Evolutionary conservation across 2,329 filamentous ascomycete species (phyloP), one percentile per base, ranked within the genome.

Genomic region (Macrophomina pseudophaseolina): DNA sequence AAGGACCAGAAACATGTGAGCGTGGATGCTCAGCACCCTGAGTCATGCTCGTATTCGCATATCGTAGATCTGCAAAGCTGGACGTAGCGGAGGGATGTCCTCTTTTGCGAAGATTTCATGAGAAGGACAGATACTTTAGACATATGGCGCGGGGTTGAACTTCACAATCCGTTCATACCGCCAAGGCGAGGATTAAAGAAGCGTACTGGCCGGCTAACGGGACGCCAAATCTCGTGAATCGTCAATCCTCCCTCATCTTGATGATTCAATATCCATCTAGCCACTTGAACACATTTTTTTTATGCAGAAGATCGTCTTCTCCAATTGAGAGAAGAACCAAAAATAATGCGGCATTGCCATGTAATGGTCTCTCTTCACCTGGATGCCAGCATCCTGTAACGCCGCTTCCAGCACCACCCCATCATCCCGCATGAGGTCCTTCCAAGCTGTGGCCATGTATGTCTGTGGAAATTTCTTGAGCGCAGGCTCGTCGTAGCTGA

Each of bases 311-410:
- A 23, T n/a, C 46, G 46, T 51, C 44, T 51, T 64, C 18, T 32
- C 33, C 33, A 53, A 23, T 18, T 51, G 48, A 2, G 60, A 48
- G n/a, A 52, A 64, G 44, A 73, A 30, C 72, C 71, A 76, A 53
- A 74, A 79, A 42, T 75, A 78, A 69, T 78, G 75, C 48, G 75
- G 74, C 48, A 74, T 53, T 1, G 74, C 75, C 4, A 70, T 67
- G 67, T 76, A 75, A 38, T 69, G 65, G 44, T 76, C 73, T 28
- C 68, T 69, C 68, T 72, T 73, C 5, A 71, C 71, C 63, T 62
- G 56, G 5, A 73, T 70, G 0, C 74, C 74, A 1, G 69, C 69
- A 16, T 76, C 70, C 51, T 68, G 70, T 67, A 77, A 66, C 65
- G 71, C 69, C 11, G 60, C 58, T 68, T 72, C 74, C 42, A 78